Conservation (phyloP, 192 early-diverging fungal genomes). For the Backusella macrospora region DNA sequence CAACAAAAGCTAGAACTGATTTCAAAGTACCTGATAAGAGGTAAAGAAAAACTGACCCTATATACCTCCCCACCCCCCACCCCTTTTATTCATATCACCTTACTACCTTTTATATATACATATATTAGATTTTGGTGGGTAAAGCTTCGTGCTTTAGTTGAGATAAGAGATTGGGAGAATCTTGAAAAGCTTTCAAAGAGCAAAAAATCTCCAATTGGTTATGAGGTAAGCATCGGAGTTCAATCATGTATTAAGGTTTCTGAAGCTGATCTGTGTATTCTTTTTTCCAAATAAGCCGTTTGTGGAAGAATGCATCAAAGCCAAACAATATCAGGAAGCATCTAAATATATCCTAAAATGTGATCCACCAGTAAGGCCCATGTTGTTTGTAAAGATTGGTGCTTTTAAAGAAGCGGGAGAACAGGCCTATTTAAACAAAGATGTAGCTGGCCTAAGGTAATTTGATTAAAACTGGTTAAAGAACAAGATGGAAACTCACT, state of each 20-base stretch:
- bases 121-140: constrained; percentile 83
- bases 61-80: not conserved
- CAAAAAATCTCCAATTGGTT: constrained; percentile 83
- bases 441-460: constrained; percentile 64
- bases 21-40: constrained; percentile 87
- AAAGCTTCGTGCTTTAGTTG: constrained; percentile 79
- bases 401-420: constrained; percentile 74
- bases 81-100: not conserved
- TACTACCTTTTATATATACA: too few species aligned
- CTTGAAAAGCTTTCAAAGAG: constrained; percentile 79
- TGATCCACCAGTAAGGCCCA: constrained; percentile 60
- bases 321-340: constrained; percentile 75
- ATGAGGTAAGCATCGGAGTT: constrained; percentile 44
- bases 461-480: constrained; percentile 3
- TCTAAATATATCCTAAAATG: constrained; percentile 76
- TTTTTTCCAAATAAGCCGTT: constrained; percentile 56
- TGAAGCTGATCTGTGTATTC: not conserved
- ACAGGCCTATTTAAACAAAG: constrained; percentile 64
- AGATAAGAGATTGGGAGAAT: constrained; percentile 83
- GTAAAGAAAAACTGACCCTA: constrained; percentile 32
- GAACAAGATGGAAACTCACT: not conserved
- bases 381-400: constrained; percentile 71
- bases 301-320: constrained; percentile 80
- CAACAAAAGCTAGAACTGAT: constrained; percentile 78
- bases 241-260: not conserved